Conservation (phyloP, 352 stramenopile species). For the Phytopythium litorale region DNA sequence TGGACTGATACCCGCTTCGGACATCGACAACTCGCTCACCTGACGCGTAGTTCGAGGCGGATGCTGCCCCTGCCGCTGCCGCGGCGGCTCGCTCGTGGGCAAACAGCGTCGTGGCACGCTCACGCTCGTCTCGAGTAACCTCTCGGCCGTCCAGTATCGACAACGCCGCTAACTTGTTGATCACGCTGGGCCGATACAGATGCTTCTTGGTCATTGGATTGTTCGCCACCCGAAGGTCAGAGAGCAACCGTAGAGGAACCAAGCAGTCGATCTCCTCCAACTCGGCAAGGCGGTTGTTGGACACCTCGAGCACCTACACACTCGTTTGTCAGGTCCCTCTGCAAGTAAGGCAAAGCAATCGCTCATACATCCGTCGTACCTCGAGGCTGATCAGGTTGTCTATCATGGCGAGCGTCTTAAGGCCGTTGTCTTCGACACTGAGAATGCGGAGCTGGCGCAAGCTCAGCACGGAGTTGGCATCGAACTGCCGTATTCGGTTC, state of each 20-base stretch:
- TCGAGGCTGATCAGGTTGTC: conserved; percentile 64
- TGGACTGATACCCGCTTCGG: conserved; percentile 12
- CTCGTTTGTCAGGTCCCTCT: too few relatives aligned
- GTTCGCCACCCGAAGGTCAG: conserved; percentile 58
- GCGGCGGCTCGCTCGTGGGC: conserved; percentile 48
- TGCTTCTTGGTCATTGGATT: conserved; percentile 84
- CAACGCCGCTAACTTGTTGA: conserved; percentile 57
- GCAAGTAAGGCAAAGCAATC: background rate
- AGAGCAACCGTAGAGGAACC: conserved; percentile 41
- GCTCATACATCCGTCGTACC: conserved; percentile 18
- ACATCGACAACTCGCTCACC: conserved; percentile 18
- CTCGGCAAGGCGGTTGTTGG: conserved; percentile 72
- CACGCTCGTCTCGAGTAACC: conserved; percentile 71
- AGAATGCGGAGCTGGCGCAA: conserved; percentile 54
- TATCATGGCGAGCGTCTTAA: conserved; percentile 70
- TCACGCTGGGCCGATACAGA: conserved; percentile 65
- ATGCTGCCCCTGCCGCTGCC: conserved; percentile 16
- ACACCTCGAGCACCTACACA: conserved; percentile 60
- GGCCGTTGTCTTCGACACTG: conserved; percentile 74
- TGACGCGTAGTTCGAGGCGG: conserved; percentile 1
- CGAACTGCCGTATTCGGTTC: conserved; percentile 81
- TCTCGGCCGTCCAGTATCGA: conserved; percentile 64
- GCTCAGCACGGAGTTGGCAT: conserved; percentile 41
- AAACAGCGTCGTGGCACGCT: conserved; percentile 66
- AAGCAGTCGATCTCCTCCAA: conserved; percentile 83